Conservation (phyloP, 2,329 filamentous ascomycete genomes). For the Fusarium sp. region DNA sequence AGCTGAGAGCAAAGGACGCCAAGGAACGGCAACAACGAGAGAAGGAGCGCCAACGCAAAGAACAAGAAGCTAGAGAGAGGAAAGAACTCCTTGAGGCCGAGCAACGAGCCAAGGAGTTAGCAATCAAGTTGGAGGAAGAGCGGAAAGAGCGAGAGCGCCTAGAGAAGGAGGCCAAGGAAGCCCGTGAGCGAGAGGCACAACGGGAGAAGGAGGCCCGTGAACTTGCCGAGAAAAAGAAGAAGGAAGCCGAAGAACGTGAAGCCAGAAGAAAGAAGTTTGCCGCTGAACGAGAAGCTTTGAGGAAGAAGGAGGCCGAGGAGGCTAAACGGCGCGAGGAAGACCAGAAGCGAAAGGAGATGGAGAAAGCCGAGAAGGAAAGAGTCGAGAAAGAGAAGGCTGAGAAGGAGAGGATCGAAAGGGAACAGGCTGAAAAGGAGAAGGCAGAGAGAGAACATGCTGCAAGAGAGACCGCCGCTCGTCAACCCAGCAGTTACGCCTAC, state of each 20-base stretch:
- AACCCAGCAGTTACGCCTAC: constrained; percentile 70
- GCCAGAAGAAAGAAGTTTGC: constrained; percentile 48
- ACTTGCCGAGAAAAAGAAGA: constrained; percentile 49
- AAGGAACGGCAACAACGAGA: constrained; percentile 60
- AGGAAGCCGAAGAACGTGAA: constrained; percentile 56
- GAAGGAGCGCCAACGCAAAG: constrained; percentile 54
- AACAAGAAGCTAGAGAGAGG: constrained; percentile 51
- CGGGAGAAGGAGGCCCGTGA: constrained; percentile 57
- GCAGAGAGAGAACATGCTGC: constrained; percentile 50
- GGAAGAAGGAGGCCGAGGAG: constrained; percentile 45
- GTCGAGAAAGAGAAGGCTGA: constrained; percentile 44
- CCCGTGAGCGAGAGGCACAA: constrained; percentile 55
- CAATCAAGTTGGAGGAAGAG: constrained; percentile 55
- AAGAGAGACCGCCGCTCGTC: constrained; percentile 51
- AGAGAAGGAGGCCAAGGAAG: constrained; percentile 58
- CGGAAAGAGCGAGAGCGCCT: constrained; percentile 57
- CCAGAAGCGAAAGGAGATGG: constrained; percentile 52
- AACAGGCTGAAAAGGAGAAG: constrained; percentile 50
- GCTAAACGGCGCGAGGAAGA: constrained; percentile 39
- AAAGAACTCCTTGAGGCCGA: constrained; percentile 48
- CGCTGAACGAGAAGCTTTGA: constrained; percentile 37
- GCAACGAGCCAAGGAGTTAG: constrained; percentile 48
- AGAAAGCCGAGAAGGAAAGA: constrained; percentile 43
- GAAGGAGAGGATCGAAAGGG: constrained; percentile 49
- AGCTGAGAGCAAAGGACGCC: constrained; percentile 68